Evolutionary conservation across 2,329 filamentous ascomycete genomes (phyloP).

Genomic region (Pseudogymnoascus sp.): DNA sequence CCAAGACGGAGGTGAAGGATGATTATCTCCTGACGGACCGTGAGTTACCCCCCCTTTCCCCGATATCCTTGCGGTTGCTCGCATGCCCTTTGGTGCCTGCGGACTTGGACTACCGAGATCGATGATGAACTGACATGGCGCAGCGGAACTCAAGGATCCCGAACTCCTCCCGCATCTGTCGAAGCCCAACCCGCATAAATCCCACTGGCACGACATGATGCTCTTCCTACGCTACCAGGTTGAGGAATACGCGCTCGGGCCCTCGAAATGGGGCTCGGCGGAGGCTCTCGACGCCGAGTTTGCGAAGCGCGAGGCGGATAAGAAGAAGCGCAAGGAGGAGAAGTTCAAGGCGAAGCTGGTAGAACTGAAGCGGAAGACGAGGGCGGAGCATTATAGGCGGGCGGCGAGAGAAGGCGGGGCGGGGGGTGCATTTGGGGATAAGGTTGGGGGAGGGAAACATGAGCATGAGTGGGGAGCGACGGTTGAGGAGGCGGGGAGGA

Average conservation of each 20-base stretch:
- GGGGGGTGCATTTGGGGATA: conserved; percentile 64
- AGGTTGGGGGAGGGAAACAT: conserved; percentile 64
- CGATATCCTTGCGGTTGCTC: background rate
- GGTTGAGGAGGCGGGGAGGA: conserved; percentile 65
- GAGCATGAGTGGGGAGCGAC: conserved; percentile 79
- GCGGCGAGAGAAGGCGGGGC: conserved; percentile 49
- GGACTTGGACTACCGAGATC: conserved; percentile 1
- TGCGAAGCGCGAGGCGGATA: conserved; percentile 67
- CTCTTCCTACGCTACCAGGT: conserved; percentile 89
- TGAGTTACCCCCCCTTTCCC: conserved; percentile 37
- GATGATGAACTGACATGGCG: conserved; percentile 10
- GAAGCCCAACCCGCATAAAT: conserved; percentile 89
- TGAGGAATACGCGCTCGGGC: conserved; percentile 80
- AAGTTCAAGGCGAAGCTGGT: conserved; percentile 86
- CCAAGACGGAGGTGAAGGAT: conserved; percentile 92
- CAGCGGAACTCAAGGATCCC: conserved; percentile 82
- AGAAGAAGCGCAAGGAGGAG: conserved; percentile 78
- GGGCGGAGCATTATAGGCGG: conserved; percentile 81
- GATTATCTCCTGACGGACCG: conserved; percentile 93
- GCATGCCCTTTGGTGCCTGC: background rate
- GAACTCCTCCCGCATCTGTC: conserved; percentile 82
- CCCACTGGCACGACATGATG: conserved; percentile 98
- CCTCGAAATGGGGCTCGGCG: conserved; percentile 81
- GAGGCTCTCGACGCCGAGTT: conserved; percentile 87
- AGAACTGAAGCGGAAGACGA: conserved; percentile 87